Percentiles rank a stretch among this genome's conserved stretches.
These are phyloP conservation scores for Diospyros lotus DNA, from an alignment of 148 eudicot species.

Conservation along the genomic window DNA sequence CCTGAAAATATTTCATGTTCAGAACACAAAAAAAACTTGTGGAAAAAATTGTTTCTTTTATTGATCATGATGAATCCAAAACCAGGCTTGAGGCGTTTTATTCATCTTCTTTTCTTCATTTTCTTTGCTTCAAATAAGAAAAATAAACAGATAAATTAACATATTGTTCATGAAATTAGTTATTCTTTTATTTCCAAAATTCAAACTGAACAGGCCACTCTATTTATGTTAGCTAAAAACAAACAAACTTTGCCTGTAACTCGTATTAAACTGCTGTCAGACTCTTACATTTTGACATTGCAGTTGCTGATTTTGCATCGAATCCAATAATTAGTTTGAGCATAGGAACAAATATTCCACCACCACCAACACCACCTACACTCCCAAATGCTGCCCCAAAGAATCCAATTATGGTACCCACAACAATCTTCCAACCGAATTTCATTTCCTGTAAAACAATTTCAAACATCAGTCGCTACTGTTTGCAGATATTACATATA, in stretches of 20 bases:
- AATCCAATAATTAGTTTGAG: slow-evolving; percentile 77
- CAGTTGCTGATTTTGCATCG: slow-evolving; percentile 91
- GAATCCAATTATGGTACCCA: slow-evolving; percentile 71
- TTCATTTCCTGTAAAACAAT: slow-evolving; percentile 61
- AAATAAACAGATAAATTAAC: background rate
- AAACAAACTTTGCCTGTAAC: background rate
- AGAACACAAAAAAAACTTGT: background rate
- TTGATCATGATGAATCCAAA: background rate
- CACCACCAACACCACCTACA: slow-evolving; percentile 99
- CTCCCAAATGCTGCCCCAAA: slow-evolving; percentile 96
- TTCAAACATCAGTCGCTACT: slow-evolving; percentile 1
- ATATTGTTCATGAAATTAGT: too few relatives aligned
- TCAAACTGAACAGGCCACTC: background rate
- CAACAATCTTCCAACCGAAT: slow-evolving; percentile 64
- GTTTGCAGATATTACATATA: background rate
- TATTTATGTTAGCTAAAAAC: background rate
- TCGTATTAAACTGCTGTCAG: background rate
- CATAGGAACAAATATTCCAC: slow-evolving; percentile 98
- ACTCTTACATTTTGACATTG: slow-evolving; percentile 66
- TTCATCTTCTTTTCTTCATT: background rate
- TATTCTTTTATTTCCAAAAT: background rate
- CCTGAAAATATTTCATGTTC: background rate
- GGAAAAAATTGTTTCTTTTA: background rate
- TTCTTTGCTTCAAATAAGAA: background rate
- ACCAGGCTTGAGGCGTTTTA: background rate